Evolutionary conservation across 2,329 filamentous ascomycete genomes (phyloP), one percentile per base, ranked within the genome.

Genomic region (Cladophialophora psammophila): DNA sequence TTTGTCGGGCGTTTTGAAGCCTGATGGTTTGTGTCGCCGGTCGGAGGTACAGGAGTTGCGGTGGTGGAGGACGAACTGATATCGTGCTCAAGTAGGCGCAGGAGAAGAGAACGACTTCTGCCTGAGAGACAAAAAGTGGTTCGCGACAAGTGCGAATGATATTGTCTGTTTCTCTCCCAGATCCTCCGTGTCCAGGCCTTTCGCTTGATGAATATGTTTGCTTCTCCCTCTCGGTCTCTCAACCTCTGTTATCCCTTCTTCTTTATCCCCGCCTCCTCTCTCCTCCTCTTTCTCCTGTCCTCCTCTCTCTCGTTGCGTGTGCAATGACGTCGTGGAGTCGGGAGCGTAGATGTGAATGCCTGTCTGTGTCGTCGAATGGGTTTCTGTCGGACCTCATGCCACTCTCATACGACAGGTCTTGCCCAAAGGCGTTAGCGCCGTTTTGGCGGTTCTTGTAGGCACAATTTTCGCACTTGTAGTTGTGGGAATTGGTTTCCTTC

Each of bases 361-460:
- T 60, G 42, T 20, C 15, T 60, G 38, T 50, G 5, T 35, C 32
- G 15, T 32, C 34, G 57, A 1, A 50, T 34, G n/a, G 31, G 18
- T 50, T 50, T 36, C 57, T 35, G 57, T 50, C 42, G 7, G 26
- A 50, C 57, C 57, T 52, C n/a, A 45, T 60, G 20, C 40, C n/a
- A 50, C 31, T 18, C 31, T 52, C 3, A 45, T 50, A n/a, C 31
- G 31, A 50, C 15, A 6, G 57, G 6, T 20, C 9, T 50, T 48
- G 31, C 57, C 42, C 57, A 50, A 60, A 20, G 13, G 57, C 57
- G 57, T 60, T 60, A 50, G 57, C 42, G 57, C 40, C 57, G 8
- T 52, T 18, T 32, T 20, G 10, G 42, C 26, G 3, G 26, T 26
- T 26, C 26, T 26, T 50, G 32, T 5, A 60, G 40, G 6, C 40